Conservation (phyloP, 805 yeast species). For the Candida stauntonica region DNA sequence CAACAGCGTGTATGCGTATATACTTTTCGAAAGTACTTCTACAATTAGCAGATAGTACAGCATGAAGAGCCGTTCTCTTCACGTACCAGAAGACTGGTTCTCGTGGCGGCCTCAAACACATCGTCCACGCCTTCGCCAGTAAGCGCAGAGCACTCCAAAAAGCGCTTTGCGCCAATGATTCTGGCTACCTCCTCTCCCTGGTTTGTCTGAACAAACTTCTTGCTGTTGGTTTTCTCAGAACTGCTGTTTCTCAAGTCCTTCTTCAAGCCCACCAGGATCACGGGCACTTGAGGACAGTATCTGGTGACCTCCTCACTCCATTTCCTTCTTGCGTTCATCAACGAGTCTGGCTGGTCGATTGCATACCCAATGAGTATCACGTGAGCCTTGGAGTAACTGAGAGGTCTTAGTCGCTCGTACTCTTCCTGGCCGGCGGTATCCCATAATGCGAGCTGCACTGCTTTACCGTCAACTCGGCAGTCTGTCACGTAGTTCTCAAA, state of each 20-base stretch:
- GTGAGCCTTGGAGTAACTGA: slow-evolving; percentile 84
- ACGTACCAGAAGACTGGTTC: slow-evolving; percentile 66
- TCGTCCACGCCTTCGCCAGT: slow-evolving; percentile 96
- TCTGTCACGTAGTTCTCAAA: slow-evolving; percentile 93
- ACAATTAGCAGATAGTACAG: slow-evolving; percentile 32
- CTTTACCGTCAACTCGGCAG: slow-evolving; percentile 89
- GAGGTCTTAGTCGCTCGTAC: slow-evolving; percentile 82
- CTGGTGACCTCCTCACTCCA: slow-evolving; percentile 84
- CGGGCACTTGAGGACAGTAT: slow-evolving; percentile 78
- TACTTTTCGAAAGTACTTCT: no score
- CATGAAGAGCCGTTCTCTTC: slow-evolving; percentile 36
- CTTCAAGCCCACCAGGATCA: slow-evolving; percentile 77
- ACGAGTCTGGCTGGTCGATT: slow-evolving; percentile 76
- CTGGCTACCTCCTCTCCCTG: slow-evolving; percentile 70
- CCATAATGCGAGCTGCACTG: slow-evolving; percentile 86
- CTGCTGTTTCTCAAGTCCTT: slow-evolving; percentile 63
- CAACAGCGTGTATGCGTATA: no score
- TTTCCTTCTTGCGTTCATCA: slow-evolving; percentile 75
- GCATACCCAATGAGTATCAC: slow-evolving; percentile 85
- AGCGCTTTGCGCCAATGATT: slow-evolving; percentile 76
- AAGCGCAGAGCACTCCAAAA: slow-evolving; percentile 84
- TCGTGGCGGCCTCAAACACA: slow-evolving; percentile 85
- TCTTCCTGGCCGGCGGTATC: slow-evolving; percentile 98
- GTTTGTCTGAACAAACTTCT: slow-evolving; percentile 43
- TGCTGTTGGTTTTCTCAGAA: slow-evolving; percentile 30